Base-by-base conservation (phyloP, 345 rosid species). In the Microcos paniculata region DNA sequence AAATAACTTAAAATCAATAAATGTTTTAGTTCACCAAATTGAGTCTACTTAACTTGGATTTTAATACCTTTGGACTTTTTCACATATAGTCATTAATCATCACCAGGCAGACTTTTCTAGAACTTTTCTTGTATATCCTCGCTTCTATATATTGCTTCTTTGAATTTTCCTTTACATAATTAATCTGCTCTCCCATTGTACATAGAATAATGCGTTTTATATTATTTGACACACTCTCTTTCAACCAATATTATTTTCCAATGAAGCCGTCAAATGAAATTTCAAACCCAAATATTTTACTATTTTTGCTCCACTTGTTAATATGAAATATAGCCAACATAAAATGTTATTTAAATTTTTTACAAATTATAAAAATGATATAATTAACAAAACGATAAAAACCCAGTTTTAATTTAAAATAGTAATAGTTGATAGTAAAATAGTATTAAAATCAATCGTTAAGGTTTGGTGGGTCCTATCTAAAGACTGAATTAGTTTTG, bases 401-500 rank as follows among this genome's bases (percentile, higher is more conserved):
- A 18, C 46, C 21, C 35, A 68, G 46, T 16, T 48, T 6, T 46
- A 9, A 68, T 26, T 68, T n/a, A n/a, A 1, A 52, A 16, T 8
- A n/a, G 19, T n/a, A n/a, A 53, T 51, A 55, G 26, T 52, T 38
- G 13, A 3, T 16, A 30, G 10, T 8, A 61, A 11, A 40, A 10
- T 69, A 14, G 8, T 64, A 33, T 26, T 21, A 59, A 73, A 73
- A 49, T 30, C 12, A 30, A 65, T 61, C 23, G 78, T 78, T 78
- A 73, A 62, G 62, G 67, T 49, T 74, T 49, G 67, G 70, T 49
- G 14, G 81, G 77, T 59, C 64, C 80, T 75, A 68, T 61, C 0
- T 10, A 28, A 62, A 53, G 80, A 79, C 76, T 48, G 73, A 62
- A 46, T 16, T 76, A 67, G 82, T 76, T 55, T 72, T 68, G 11